Evolutionary conservation across 2,329 filamentous ascomycete species (phyloP).

Genomic region (Fulvia fulva): DNA sequence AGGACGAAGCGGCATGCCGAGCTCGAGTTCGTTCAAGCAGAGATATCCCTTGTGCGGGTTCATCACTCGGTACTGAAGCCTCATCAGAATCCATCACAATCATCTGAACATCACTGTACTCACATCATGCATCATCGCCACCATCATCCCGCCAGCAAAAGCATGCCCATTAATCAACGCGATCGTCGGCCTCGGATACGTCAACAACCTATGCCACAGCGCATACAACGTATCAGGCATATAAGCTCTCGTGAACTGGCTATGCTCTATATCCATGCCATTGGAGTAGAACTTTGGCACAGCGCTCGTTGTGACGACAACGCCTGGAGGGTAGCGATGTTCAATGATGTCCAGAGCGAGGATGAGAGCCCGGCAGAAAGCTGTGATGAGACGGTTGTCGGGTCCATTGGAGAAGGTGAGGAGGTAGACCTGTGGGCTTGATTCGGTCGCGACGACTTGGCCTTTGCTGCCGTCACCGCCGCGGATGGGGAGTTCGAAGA

Average conservation of each 20-base stretch:
- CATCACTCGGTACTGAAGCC: constrained; percentile 66
- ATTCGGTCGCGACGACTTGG: constrained; percentile 57
- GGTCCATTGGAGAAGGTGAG: constrained; percentile 67
- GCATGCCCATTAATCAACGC: constrained; percentile 76
- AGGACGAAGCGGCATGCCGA: constrained; percentile 69
- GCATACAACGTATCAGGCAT: constrained; percentile 58
- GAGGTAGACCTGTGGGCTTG: constrained; percentile 62
- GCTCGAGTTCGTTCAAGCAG: constrained; percentile 77
- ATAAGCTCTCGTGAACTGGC: constrained; percentile 56
- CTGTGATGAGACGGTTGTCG: constrained; percentile 70
- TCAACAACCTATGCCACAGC: constrained; percentile 62
- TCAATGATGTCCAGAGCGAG: constrained; percentile 73
- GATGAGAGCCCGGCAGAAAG: constrained; percentile 64
- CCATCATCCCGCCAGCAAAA: constrained; percentile 78
- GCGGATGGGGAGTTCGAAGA: neutral
- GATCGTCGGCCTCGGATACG: constrained; percentile 77
- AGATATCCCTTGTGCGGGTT: constrained; percentile 66
- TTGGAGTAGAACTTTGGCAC: constrained; percentile 80
- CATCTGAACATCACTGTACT: neutral
- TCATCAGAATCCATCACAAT: neutral
- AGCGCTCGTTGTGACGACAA: constrained; percentile 70
- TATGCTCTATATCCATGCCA: constrained; percentile 71
- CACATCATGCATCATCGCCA: constrained; percentile 70
- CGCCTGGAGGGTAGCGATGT: constrained; percentile 62
- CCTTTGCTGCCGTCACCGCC: constrained; percentile 35